Conservation (phyloP, 441 rosid species). For the Aleurites moluccanus region DNA sequence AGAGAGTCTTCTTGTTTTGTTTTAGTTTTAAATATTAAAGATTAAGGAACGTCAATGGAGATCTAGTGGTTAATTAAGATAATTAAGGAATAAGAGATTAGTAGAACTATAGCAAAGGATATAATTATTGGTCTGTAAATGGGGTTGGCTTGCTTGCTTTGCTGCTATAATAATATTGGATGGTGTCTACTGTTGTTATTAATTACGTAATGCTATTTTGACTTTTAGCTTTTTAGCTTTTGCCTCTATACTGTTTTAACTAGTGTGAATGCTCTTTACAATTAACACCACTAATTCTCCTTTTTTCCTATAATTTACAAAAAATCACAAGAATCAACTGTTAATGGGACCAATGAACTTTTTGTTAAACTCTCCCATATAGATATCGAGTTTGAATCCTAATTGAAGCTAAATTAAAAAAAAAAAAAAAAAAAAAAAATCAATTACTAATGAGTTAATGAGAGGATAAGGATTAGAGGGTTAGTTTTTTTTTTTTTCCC, state of each 20-base stretch:
- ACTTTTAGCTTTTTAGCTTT: neutral
- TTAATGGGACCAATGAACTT: no score
- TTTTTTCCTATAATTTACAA: neutral
- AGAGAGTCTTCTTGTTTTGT: neutral
- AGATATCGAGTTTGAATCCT: no score
- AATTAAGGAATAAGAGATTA: constrained; percentile 19
- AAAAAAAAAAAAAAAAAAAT: no score
- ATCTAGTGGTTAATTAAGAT: neutral
- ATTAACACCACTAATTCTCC: neutral
- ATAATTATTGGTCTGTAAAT: constrained; percentile 23
- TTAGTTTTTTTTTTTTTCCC: no score
- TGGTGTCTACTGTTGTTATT: neutral
- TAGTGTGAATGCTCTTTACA: neutral
- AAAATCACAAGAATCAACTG: no score
- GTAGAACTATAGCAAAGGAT: no score
- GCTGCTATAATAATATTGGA: neutral
- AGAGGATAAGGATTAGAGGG: no score
- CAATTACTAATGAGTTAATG: no score
- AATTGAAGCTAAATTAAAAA: no score
- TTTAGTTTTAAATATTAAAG: neutral
- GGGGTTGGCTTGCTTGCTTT: neutral
- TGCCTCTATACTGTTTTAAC: neutral
- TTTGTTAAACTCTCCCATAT: no score
- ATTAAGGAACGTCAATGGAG: neutral
- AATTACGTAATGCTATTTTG: constrained; percentile 5